These are phyloP conservation scores for Prosopis cineraria DNA, from an alignment of 306 rosid genomes.

Conservation along the genomic window DNA sequence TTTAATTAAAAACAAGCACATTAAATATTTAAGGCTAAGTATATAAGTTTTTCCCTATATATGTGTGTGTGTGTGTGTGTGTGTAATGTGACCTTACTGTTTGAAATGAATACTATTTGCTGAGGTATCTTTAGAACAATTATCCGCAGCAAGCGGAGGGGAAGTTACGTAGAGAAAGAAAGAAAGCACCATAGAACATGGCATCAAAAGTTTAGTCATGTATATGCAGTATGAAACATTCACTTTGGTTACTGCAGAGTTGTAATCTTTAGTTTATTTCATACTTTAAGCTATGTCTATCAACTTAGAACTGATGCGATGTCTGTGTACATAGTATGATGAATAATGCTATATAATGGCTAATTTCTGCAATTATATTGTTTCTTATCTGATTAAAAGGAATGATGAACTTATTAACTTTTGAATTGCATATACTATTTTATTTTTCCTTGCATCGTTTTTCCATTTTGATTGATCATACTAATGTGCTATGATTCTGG, in stretches of 20 bases:
- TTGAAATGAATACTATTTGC: background rate
- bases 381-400: background rate
- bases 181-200: background rate
- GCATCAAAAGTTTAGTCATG: background rate
- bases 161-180: background rate
- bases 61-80: too few species aligned
- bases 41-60: too few species aligned
- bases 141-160: background rate
- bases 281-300: background rate
- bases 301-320: background rate
- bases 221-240: background rate
- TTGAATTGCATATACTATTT: background rate
- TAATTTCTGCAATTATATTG: background rate
- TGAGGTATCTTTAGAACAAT: background rate
- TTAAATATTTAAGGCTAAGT: too few species aligned
- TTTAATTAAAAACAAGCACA: background rate
- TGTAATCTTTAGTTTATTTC: background rate
- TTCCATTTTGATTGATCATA: background rate
- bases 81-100: background rate
- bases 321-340: background rate
- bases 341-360: background rate
- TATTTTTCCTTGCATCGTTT: background rate
- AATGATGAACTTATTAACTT: background rate
- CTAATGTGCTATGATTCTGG: background rate
- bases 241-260: background rate